A percentile compares a stretch with the other conserved stretches of the same genome.
phyloP scores from a whole-genome alignment of 2,329 filamentous ascomycete species.

The Graphium sp. region DNA sequence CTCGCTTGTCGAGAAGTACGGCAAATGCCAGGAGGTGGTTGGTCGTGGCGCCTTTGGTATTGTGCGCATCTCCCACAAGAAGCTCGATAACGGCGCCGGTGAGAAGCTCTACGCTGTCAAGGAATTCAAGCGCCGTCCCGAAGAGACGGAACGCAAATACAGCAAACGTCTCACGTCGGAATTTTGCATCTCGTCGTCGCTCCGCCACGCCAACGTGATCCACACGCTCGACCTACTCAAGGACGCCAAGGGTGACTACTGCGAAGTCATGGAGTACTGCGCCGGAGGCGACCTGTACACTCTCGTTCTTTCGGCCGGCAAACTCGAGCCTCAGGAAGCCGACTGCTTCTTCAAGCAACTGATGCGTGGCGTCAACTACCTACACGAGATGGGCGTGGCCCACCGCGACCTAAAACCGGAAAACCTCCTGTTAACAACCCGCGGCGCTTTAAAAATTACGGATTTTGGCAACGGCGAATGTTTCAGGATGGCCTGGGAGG shows the following conservation, averaged over 20 bases:
- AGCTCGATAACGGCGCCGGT: constrained; percentile 60
- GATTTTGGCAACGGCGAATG: constrained; percentile 98
- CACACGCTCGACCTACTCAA: constrained; percentile 91
- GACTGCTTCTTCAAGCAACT: constrained; percentile 99
- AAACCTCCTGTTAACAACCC: constrained; percentile 83
- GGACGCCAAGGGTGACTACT: constrained; percentile 93
- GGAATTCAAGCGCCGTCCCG: constrained; percentile 85
- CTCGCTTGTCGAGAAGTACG: constrained; percentile 88
- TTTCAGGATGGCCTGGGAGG: constrained; percentile 99
- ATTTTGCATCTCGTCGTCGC: constrained; percentile 94
- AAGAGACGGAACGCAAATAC: constrained; percentile 93
- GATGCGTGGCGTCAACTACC: constrained; percentile 97
- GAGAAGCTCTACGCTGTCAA: constrained; percentile 97
- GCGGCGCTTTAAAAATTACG: constrained; percentile 89
- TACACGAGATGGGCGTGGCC: constrained; percentile 98
- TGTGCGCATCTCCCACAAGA: constrained; percentile 93
- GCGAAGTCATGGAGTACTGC: constrained; percentile 99
- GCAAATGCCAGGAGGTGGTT: constrained; percentile 94
- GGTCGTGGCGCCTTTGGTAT: constrained; percentile 94
- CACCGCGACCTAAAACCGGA: constrained; percentile 95
- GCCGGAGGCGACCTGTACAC: constrained; percentile 93
- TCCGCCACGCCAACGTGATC: constrained; percentile 95
- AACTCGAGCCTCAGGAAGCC: constrained; percentile 80
- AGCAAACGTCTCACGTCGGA: constrained; percentile 94
- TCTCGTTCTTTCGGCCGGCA: constrained; percentile 75